These are phyloP conservation scores for Lactarius akahatsu DNA, from an alignment of 768 basidiomycete genomes.

Conservation along the genomic window DNA sequence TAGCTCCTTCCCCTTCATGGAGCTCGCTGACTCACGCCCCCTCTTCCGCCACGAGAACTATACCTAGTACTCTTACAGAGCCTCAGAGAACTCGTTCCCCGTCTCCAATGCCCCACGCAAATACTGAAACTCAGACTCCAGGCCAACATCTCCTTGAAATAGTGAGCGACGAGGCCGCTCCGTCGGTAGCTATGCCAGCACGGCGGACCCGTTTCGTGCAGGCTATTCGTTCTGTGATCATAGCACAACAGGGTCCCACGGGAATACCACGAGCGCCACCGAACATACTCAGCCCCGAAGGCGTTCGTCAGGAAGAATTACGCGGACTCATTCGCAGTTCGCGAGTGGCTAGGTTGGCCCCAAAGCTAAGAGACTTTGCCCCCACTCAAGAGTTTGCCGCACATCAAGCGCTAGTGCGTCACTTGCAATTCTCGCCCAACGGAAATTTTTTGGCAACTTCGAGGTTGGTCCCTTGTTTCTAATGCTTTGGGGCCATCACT, in stretches of 20 bases:
- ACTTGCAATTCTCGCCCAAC: conserved; percentile 75
- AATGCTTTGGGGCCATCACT: conserved; percentile 6
- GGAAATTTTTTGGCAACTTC: conserved; percentile 73
- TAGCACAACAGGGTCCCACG: conserved; percentile 38
- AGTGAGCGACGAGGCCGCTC: conserved; percentile 26
- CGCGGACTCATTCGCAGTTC: conserved; percentile 44
- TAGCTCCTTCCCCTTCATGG: conserved; percentile 16
- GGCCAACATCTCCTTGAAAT: not conserved
- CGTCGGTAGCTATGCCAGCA: conserved; percentile 13
- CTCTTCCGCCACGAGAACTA: conserved; percentile 12
- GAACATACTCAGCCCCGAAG: conserved; percentile 30
- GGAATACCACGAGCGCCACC: conserved; percentile 32
- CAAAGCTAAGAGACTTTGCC: conserved; percentile 53
- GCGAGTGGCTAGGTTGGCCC: conserved; percentile 52
- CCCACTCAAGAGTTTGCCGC: conserved; percentile 60
- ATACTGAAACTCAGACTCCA: not conserved
- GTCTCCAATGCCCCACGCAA: conserved; percentile 6
- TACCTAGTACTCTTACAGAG: not conserved
- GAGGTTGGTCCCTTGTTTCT: conserved; percentile 41
- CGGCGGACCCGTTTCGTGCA: conserved; percentile 42
- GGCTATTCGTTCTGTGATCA: conserved; percentile 50
- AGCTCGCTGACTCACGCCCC: conserved; percentile 18
- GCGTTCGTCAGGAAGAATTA: conserved; percentile 28
- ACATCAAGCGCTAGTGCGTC: conserved; percentile 66
- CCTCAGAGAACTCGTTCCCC: conserved; percentile 15